Percentiles rank a stretch among this genome's conserved stretches.
Evolutionary conservation across 495 filamentous ascomycete species (phyloP).

Genomic region (Aspergillus biplanus): DNA sequence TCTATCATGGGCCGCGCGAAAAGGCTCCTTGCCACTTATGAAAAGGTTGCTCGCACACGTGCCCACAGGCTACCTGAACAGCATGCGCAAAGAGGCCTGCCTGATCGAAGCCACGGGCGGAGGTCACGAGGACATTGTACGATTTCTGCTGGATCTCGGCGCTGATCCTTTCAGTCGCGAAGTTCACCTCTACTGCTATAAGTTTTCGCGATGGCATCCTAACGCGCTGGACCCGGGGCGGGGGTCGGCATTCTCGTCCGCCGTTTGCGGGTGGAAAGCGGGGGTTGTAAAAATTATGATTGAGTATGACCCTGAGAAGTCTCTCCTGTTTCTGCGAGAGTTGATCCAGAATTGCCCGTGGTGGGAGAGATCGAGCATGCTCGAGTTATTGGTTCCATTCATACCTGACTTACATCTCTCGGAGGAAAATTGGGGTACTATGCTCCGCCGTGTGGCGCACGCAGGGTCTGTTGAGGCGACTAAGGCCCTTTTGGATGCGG

Average conservation of each 20-base stretch:
- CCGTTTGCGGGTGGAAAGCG: too few species aligned
- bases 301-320: neutral
- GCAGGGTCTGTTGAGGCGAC: neutral
- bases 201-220: neutral
- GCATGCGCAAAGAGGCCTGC: neutral
- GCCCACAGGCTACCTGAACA: neutral
- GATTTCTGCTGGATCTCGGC: neutral
- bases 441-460: neutral
- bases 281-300: neutral
- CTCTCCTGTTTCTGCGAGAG: neutral
- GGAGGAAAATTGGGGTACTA: neutral
- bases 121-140: neutral
- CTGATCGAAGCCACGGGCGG: neutral
- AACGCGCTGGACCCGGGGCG: neutral
- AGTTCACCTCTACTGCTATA: too few species aligned
- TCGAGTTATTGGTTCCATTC: neutral
- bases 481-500: neutral
- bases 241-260: too few species aligned
- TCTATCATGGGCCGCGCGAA: neutral
- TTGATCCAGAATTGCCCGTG: neutral
- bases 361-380: neutral
- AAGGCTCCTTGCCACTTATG: neutral
- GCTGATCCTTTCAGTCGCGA: neutral
- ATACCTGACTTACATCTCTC: neutral
- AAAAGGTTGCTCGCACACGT: neutral